A percentile compares a stretch with the other conserved stretches of the same genome.
These are phyloP conservation scores for Microstroma glucosiphilum DNA, from an alignment of 1,284 basidiomycete species.

Conservation along the genomic window DNA sequence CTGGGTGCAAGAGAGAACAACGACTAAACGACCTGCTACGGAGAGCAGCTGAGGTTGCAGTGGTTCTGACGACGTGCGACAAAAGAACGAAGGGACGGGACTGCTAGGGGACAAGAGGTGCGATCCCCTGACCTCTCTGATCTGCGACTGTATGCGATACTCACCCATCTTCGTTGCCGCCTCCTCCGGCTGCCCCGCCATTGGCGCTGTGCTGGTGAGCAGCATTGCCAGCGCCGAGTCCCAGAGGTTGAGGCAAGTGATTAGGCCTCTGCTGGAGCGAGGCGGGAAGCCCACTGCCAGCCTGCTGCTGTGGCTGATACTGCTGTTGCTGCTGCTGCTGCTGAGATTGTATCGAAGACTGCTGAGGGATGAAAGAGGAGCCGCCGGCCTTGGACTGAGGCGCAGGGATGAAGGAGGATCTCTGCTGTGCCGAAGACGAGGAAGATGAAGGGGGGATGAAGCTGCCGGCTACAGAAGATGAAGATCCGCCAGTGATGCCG, in stretches of 20 bases:
- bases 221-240: not conserved
- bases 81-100: not conserved
- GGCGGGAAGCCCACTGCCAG: not conserved
- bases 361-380: slow-evolving; percentile 6
- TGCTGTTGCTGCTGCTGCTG: slow-evolving; percentile 1
- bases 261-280: slow-evolving; percentile 1
- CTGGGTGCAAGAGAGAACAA: not conserved
- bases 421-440: not conserved
- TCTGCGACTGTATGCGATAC: not conserved
- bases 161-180: not conserved
- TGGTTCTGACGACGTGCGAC: not conserved
- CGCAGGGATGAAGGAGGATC: slow-evolving; percentile 13
- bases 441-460: slow-evolving; percentile 11
- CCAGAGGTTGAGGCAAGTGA: not conserved
- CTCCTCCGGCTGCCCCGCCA: not conserved
- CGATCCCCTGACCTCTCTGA: too few species aligned
- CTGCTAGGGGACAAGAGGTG: not conserved
- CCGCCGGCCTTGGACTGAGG: not conserved
- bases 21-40: not conserved
- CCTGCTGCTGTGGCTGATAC: slow-evolving; percentile 6
- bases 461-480: slow-evolving; percentile 7
- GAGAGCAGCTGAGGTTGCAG: not conserved
- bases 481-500: not conserved
- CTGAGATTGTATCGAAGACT: slow-evolving; percentile 1
- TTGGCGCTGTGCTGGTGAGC: not conserved